Evolutionary conservation across 345 rosid genomes (phyloP), one percentile per base, ranked within the genome.

Genomic region (Rhizophora mangle): DNA sequence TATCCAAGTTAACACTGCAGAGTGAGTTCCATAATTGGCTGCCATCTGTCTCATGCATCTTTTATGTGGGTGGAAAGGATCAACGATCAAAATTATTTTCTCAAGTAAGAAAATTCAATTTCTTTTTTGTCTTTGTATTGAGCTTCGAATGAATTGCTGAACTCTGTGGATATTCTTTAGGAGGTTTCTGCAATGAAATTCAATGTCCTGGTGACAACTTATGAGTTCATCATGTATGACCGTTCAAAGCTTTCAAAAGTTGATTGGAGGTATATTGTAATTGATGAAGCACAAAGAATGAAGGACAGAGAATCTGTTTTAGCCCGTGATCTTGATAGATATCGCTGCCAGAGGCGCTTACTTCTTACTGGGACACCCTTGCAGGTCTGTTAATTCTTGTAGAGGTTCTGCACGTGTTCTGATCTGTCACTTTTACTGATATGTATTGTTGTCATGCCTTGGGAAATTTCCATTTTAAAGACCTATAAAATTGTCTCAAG

Each of bases 221-320:
- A 96, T 73, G 99, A 96, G 77, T 96, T 96, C 81, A 90, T 96
- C 82, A 96, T 96, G 99, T 92, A 87, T 75, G 99, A 96, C 64
- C 98, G 97, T 39, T 77, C 99, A 31, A 96, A 96, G 85, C 96
- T 96, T 55, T 92, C 99, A 75, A 96, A 87, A 87, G 74, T 96
- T 73, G 98, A 96, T 72, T 96, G 99, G 99, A 96, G 90, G 77
- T 96, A 96, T 73, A 96, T 96, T 68, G 78, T 96, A 81, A 96
- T 96, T 76, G 99, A 96, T 74, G 99, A 96, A 82, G 99, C 99
- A 72, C 99, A 96, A 68, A 85, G 99, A 76, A 96, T 96, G 98
- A 96, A 96, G 78, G 99, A 96, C 80, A 85, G 99, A 68, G 98
- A 96, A 78, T 96, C 99, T 36, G 99, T 96, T 85, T 83, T 96